Base-by-base conservation (phyloP, 257 asterid genomes). In the Ophiorrhiza pumila region DNA sequence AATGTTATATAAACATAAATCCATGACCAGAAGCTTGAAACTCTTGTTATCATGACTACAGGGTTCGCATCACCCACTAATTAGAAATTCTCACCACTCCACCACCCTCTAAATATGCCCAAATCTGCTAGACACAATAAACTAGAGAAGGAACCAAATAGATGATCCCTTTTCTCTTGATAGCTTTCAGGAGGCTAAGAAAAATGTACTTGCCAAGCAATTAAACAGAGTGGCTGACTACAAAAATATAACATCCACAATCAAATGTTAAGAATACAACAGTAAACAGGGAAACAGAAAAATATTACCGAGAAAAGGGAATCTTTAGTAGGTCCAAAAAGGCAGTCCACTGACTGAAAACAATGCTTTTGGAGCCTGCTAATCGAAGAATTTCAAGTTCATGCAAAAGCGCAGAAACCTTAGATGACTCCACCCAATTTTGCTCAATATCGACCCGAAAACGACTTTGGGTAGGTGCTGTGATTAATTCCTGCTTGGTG, bases 271-370 rank as follows among this genome's bases (percentile, higher is more conserved):
- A 65, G 73, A 49, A 12, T n/a, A 70, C 45, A 79, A 59, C 27
- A 35, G 22, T 46, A 58, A 72, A 61, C 13, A n/a, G 68, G n/a
- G 50, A 69, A 41, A 63, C 3, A 34, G 62, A 39, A 22, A 68
- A 35, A 41, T 46, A 31, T 63, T 83, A 93, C 98, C 96, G 83
- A 68, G 95, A 83, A 65, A 93, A 92, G 83, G 97, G 95, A 88
- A 94, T 86, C 87, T 94, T 95, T 86, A 94, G 47, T 41, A 94
- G 88, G 82, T 94, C 99, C 81, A 91, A 79, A 80, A 94, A 94
- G 72, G 97, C 96, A 76, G 99, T 91, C 99, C 99, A 94, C 80
- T 94, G 99, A 80, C 99, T 94, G 85, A 94, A 91, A 75, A 94
- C 88, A 43, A 94, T 90, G 80, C 99, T 94, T 82, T 94, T 94